These are phyloP conservation scores for Neocatenulostroma microsporum DNA, from an alignment of 2,329 filamentous ascomycete species.

Conservation along the genomic window DNA sequence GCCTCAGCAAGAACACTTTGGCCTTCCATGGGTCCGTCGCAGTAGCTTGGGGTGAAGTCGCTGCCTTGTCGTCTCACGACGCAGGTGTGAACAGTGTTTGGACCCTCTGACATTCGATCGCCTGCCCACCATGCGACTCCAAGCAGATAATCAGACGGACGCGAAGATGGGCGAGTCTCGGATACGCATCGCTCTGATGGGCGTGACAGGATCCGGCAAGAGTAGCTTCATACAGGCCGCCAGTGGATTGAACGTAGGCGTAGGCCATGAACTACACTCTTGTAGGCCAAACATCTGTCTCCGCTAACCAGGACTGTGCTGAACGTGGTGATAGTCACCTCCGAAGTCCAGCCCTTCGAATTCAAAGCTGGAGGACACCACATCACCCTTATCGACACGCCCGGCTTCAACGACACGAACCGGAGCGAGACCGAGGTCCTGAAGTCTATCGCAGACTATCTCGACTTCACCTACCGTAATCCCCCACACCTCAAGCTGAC, in stretches of 20 bases:
- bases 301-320: too few species aligned
- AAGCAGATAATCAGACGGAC: too few species aligned
- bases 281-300: slow-evolving; percentile 16
- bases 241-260: slow-evolving; percentile 13
- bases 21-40: too few species aligned
- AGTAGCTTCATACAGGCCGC: slow-evolving; percentile 28
- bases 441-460: slow-evolving; percentile 34
- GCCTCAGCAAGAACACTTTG: too few species aligned
- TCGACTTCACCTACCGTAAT: slow-evolving; percentile 27
- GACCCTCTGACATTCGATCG: too few species aligned
- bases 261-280: slow-evolving; percentile 27
- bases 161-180: too few species aligned
- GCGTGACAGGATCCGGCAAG: slow-evolving; percentile 37
- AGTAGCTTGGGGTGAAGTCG: too few species aligned
- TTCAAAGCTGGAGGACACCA: slow-evolving; percentile 14
- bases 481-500: slow-evolving; percentile 26
- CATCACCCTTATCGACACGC: slow-evolving; percentile 38
- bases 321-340: slow-evolving; percentile 9
- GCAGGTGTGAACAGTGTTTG: too few species aligned
- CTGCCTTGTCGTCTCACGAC: too few species aligned
- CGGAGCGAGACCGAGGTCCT: slow-evolving; percentile 40
- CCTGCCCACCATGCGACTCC: too few species aligned
- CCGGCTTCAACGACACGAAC: slow-evolving; percentile 42
- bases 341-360: slow-evolving; percentile 12
- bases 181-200: slow-evolving; percentile 36